Evolutionary conservation across 371 early-diverging fungal genomes (phyloP).

Genomic region (Blakeslea trispora): DNA sequence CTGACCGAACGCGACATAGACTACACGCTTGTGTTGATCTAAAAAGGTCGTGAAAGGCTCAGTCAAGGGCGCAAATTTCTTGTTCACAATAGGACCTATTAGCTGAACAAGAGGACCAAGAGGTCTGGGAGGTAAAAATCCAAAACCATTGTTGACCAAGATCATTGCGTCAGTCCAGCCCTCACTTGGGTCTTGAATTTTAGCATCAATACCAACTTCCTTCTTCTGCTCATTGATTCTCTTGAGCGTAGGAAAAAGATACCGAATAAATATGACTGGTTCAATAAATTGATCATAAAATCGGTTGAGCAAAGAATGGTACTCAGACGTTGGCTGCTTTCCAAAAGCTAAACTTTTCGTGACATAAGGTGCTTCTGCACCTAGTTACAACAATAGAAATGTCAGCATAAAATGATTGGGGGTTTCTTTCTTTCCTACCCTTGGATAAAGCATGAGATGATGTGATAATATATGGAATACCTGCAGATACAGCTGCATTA

Average conservation of each 20-base stretch:
- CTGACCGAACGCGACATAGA: slow-evolving; percentile 45
- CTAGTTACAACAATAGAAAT: slow-evolving; percentile 1
- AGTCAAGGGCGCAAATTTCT: slow-evolving; percentile 20
- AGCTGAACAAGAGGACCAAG: slow-evolving; percentile 33
- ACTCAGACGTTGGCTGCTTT: slow-evolving; percentile 6
- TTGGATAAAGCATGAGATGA: neutral
- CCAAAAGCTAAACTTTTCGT: neutral
- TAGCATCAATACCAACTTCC: slow-evolving; percentile 4
- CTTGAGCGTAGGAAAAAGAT: no score
- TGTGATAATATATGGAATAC: slow-evolving; percentile 6
- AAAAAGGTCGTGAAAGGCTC: slow-evolving; percentile 14
- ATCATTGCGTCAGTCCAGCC: slow-evolving; percentile 14
- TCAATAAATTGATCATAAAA: slow-evolving; percentile 1
- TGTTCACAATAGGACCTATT: slow-evolving; percentile 35
- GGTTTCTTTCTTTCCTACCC: slow-evolving; percentile 7
- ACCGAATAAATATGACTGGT: neutral
- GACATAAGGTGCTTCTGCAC: slow-evolving; percentile 12
- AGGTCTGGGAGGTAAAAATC: slow-evolving; percentile 28
- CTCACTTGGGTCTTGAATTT: neutral
- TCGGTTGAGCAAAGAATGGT: slow-evolving; percentile 1
- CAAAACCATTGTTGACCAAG: slow-evolving; percentile 26
- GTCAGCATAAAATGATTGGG: no score
- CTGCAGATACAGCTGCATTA: neutral
- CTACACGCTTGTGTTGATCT: slow-evolving; percentile 23
- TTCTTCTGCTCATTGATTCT: slow-evolving; percentile 1